Base-by-base conservation (phyloP, 2,329 filamentous ascomycete genomes). In the Curvularia sp. region DNA sequence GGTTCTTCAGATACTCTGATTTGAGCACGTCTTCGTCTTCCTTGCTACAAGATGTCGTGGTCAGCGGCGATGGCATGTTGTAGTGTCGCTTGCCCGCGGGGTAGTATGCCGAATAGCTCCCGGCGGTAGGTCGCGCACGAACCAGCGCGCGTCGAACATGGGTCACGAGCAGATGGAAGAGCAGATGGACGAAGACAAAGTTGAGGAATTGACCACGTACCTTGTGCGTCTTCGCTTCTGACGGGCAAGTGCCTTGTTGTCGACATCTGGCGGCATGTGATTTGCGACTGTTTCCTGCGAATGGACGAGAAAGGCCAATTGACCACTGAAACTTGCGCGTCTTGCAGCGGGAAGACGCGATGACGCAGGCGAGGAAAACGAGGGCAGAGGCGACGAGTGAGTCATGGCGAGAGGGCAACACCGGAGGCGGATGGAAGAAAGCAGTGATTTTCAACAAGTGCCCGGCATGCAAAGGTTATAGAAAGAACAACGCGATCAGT, bases 11-110 rank as follows among this genome's bases (percentile, higher is more conserved):
- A 74, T 96, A 97, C 58, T 94, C 92, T 34, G 90, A 85, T 78
- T 97, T 94, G 60, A 97, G 87, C 52, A 96, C 86, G 51, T 89
- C 86, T 80, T 97, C 94, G 80, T 98, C 94, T 78, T 94, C 90
- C 51, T 77, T 77, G 68, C 75, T 77, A 65, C 64, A 60, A 41
- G 53, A 57, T 59, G 63, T 54, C 57, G 61, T 65, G 65, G 70
- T 74, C 59, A 75, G 72, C 63, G 57, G 32, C 53, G 59, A 61
- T 67, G 64, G 60, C 65, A 56, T 63, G 61, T 63, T 60, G 70
- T 60, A 68, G 61, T 61, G 56, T 56, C 49, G 61, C 51, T 57
- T 53, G 61, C 56, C 51, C 55, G 61, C 64, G 60, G 64, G 61
- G 61, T 60, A 59, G 50, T 46, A 36, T 46, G 55, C 65, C 59